Base-by-base conservation (phyloP, 148 eudicot species). In the Fagopyrum tataricum region DNA sequence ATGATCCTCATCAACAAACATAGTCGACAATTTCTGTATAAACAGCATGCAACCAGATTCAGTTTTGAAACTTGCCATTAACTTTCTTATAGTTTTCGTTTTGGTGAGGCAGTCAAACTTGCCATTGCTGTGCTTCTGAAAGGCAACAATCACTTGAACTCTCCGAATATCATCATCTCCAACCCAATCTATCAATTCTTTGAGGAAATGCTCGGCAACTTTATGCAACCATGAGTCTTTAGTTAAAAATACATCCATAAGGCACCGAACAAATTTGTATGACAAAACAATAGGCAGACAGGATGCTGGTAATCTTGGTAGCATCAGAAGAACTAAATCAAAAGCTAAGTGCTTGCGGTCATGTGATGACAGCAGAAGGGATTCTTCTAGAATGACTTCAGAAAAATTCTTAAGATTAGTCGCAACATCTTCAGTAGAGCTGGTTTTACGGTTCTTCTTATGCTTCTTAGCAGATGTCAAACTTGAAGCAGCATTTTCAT, bases 61-160 rank as follows among this genome's bases (percentile, higher is more conserved):
- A 46, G 93, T 88, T 49, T 80, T 86, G 76, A 92, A 87, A 15
- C 85, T 90, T 41, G 87, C 74, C 96, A 92, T 83, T 68, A 92
- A 81, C 69, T 85, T 92, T 81, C 86, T 96, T 13, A 96, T 85
- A 46, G 88, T 86, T 78, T 85, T 92, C 20, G 88, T 86, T 74
- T 87, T 82, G 20, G 96, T 96, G 56, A 90, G 74, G 75, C 78
- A 79, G 74, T 96, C 97, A 80, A 92, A 90, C 77, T 81, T 96
- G 62, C 97, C 96, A 73, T 83, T 91, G 84, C 96, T 92, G 76
- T 96, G 92, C 82, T 86, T 96, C 82, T 96, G 97, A 76, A 96
- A 80, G 73, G 96, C 87, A 72, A 89, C 82, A 77, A 90, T 81
- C 73, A 90, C 94, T 75, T 84, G 87, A 49, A 85, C 90, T 82